Conservation (phyloP, 208 protist genomes). For the Trypanosoma grayi region DNA sequence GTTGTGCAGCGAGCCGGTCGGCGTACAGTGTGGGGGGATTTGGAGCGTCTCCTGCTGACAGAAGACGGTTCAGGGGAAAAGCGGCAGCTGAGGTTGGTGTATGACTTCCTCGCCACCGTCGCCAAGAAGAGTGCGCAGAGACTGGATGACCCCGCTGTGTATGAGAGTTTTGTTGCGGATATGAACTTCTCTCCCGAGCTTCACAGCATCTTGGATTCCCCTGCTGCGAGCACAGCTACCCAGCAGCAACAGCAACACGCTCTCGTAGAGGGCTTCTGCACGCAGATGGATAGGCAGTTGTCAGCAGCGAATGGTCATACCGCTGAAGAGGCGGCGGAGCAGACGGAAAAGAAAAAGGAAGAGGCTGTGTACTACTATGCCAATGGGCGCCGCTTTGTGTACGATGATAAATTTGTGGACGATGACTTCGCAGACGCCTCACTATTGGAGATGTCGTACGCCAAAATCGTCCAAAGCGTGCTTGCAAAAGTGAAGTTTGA, state of each 20-base stretch:
- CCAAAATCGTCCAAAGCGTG: constrained; percentile 15
- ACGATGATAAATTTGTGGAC: constrained; percentile 34
- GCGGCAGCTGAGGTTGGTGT: not conserved
- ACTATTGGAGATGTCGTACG: constrained; percentile 19
- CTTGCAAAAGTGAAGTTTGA: constrained; percentile 40
- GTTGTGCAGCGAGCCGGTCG: not conserved
- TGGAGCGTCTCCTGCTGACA: constrained; percentile 11
- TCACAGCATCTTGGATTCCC: constrained; percentile 1
- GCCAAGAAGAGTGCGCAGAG: not conserved
- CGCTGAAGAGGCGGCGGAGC: not conserved
- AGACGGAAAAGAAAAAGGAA: not conserved
- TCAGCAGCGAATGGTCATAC: not conserved
- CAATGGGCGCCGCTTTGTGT: constrained; percentile 49
- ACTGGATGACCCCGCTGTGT: constrained; percentile 8
- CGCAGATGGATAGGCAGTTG: not conserved
- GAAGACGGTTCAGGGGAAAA: not conserved
- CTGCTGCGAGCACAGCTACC: not conserved
- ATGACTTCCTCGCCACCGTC: constrained; percentile 14
- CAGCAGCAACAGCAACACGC: not conserved
- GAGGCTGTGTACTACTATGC: constrained; percentile 19
- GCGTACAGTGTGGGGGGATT: constrained; percentile 17
- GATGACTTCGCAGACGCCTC: constrained; percentile 35
- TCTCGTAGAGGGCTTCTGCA: constrained; percentile 15
- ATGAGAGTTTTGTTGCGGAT: constrained; percentile 2
- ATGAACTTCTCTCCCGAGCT: constrained; percentile 13